Conservation (phyloP, 1,139 yeast genomes). For the Candida tropicalis region DNA sequence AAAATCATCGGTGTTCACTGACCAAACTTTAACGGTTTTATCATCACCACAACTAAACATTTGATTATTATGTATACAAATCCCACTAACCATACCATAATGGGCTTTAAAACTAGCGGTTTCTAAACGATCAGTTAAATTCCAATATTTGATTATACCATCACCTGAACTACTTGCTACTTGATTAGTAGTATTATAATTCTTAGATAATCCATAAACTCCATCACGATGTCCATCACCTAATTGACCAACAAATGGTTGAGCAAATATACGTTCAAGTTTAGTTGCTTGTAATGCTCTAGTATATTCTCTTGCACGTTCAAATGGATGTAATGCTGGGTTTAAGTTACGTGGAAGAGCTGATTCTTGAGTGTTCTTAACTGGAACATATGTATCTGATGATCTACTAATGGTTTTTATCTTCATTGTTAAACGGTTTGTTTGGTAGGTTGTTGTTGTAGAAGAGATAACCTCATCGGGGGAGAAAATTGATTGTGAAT, state of each 20-base stretch:
- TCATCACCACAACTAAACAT: constrained; percentile 87
- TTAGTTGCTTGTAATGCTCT: constrained; percentile 94
- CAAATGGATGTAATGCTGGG: constrained; percentile 96
- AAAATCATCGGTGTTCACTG: constrained; percentile 46
- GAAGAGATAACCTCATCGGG: too few species aligned
- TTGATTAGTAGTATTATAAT: constrained; percentile 67
- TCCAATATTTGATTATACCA: constrained; percentile 94
- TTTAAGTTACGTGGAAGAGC: constrained; percentile 87
- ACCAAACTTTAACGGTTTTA: constrained; percentile 87
- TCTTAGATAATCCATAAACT: constrained; percentile 85
- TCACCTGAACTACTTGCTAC: constrained; percentile 95
- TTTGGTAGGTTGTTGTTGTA: not conserved
- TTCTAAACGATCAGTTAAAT: constrained; percentile 73
- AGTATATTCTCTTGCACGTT: constrained; percentile 94
- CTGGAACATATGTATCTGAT: constrained; percentile 89
- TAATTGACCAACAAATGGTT: constrained; percentile 93
- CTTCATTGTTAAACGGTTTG: constrained; percentile 54
- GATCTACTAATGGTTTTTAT: constrained; percentile 90
- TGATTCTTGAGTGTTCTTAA: constrained; percentile 84
- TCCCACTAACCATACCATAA: constrained; percentile 86
- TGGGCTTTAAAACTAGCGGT: constrained; percentile 83
- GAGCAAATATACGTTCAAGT: constrained; percentile 94
- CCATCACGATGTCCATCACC: constrained; percentile 97
- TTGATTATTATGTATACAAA: constrained; percentile 69
- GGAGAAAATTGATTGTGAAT: too few species aligned